Evolutionary conservation across 208 protist species (phyloP), one percentile per base, ranked within the genome.

Genomic region (Trypanosoma mega): DNA sequence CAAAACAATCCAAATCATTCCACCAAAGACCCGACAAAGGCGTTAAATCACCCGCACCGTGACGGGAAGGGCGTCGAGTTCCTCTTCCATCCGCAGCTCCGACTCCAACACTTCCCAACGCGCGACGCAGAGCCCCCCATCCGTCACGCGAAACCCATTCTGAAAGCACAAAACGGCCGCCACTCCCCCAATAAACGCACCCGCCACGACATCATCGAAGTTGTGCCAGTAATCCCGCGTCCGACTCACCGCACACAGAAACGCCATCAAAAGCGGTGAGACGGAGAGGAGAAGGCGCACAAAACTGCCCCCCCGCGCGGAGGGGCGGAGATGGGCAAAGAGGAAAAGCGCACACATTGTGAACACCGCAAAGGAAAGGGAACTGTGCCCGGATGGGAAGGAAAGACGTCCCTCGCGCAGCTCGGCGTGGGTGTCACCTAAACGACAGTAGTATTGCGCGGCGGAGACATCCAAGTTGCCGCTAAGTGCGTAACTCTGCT

Each of bases 381-480:
- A 86, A 58, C 85, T 93, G 73, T 98, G 96, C 2, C 96, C 96
- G 0, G 80, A 92, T 9, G 95, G 95, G 50, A 97, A 98, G 6
- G 87, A 95, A 0, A 94, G 69, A 7, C 88, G 84, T 2, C 85
- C 88, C n/a, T 92, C 82, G 34, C 72, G 53, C 49, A 97, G 58
- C 0, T 48, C 23, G 1, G 68, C 62, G 37, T 79, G 43, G 2
- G 20, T 30, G 1, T 74, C 43, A 64, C 76, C 82, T 2, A 92
- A 59, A 0, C 52, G 45, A 37, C 88, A 94, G 63, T 76, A 92
- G 67, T 63, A 90, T 23, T 68, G 21, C 14, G 68, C 49, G 11
- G 7, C 37, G 43, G 39, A 33, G 8, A 47, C 39, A 23, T n/a
- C 18, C 8, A 21, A 55, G 23, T 31, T 31, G 8, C 20, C 18